A percentile compares a stretch with the other conserved stretches of the same genome.
Conservation (phyloP, 306 rosid genomes). For the Luffa acutangula region DNA sequence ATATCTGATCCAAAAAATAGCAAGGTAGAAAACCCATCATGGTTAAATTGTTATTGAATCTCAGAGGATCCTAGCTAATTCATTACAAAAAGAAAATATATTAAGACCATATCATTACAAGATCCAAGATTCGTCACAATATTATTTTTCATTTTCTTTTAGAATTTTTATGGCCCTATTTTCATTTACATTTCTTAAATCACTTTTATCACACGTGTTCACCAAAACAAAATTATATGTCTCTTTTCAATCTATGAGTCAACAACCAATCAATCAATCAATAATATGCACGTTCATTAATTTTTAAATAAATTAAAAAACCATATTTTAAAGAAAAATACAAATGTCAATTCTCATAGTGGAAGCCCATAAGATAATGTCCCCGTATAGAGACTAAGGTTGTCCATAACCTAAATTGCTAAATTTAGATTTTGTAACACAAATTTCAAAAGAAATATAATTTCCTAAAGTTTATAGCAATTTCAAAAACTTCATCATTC, state of each 20-base stretch:
- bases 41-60: no score
- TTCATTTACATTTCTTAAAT: not conserved
- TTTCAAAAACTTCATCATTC: no score
- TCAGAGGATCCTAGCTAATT: no score
- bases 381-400: not conserved
- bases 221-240: not conserved
- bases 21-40: no score
- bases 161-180: not conserved
- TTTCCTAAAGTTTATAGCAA: no score
- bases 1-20: no score
- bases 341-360: not conserved
- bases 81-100: no score
- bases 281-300: not conserved
- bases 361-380: conserved; percentile 6
- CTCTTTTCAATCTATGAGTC: not conserved
- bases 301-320: not conserved
- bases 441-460: not conserved
- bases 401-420: not conserved
- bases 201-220: not conserved
- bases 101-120: not conserved
- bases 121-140: not conserved
- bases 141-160: not conserved
- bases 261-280: not conserved
- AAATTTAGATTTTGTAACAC: not conserved
- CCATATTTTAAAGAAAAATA: not conserved